These are phyloP conservation scores for Cutaneotrichosporon spelunceum DNA, from an alignment of 1,284 basidiomycete genomes.

Conservation along the genomic window DNA sequence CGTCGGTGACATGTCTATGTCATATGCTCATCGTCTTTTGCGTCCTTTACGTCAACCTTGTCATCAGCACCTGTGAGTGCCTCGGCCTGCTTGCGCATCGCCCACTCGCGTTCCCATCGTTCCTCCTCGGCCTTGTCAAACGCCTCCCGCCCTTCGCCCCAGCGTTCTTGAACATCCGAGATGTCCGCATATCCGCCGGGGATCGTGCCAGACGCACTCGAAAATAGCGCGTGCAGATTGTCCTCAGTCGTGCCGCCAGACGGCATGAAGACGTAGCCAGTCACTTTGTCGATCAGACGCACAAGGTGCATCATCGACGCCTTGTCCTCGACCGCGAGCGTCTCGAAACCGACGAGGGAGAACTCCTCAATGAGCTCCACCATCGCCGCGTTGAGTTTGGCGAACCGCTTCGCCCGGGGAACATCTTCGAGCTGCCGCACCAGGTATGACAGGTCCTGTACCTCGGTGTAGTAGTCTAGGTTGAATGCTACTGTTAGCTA, in stretches of 20 bases:
- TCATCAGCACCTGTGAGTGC: constrained; percentile 5
- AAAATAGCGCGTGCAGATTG: constrained; percentile 65
- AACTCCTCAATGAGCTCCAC: constrained; percentile 92
- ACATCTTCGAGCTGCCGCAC: constrained; percentile 65
- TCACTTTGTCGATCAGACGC: constrained; percentile 76
- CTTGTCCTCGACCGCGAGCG: constrained; percentile 94
- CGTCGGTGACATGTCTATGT: constrained; percentile 1
- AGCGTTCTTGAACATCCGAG: constrained; percentile 80
- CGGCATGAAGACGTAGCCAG: constrained; percentile 81
- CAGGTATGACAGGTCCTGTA: constrained; percentile 89
- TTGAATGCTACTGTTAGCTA: constrained; percentile 71
- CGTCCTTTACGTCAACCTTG: not conserved
- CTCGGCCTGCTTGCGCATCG: constrained; percentile 27
- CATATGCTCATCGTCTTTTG: not conserved
- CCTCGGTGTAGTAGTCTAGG: constrained; percentile 96
- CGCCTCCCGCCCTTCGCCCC: constrained; percentile 72
- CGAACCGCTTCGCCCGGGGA: constrained; percentile 63
- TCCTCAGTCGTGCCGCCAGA: constrained; percentile 55
- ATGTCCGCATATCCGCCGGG: constrained; percentile 60
- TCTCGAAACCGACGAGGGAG: constrained; percentile 93
- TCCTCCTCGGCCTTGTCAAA: constrained; percentile 73
- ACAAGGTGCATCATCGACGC: constrained; percentile 84
- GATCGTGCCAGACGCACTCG: constrained; percentile 62
- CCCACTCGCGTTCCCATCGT: constrained; percentile 51
- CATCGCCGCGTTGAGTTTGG: constrained; percentile 80